Base-by-base conservation (phyloP, 2,329 filamentous ascomycete species). In the Colletotrichum destructivum region DNA sequence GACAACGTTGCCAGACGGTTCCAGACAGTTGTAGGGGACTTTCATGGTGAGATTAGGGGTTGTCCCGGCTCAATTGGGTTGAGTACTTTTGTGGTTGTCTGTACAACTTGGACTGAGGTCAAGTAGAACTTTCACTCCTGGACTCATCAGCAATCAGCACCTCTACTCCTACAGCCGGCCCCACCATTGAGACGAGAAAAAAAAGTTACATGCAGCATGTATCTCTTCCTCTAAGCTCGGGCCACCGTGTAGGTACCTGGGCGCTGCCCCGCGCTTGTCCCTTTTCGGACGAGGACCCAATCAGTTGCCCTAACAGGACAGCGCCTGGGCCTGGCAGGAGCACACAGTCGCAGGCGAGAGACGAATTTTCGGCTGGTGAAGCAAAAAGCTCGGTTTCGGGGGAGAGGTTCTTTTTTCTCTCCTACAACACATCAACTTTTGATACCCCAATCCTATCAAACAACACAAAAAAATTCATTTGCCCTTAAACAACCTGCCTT, bases 401-500 rank as follows among this genome's bases (percentile, higher is more conserved):
- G 7, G 11, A 35, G 23, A 35, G 40, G 7, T 8, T 47, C 15
- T 11, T 16, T 51, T 47, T 66, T 55, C 21, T 56, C 60, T 62
- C 59, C 42, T 47, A 2, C 68, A 66, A 42, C 69, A 66, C 38
- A 66, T 69, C 66, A 69, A 51, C 71, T 73, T 74, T 67, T 62
- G 67, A 67, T 68, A 66, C 66, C 66, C 74, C 75, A 72, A 71
- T 72, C 59, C 67, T 62, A 70, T 63, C 54, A 59, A 74, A 49
- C 72, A 75, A 57, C 62, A 73, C 74, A 54, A 42, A 73, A 56
- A 75, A 77, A 74, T 73, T 77, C 75, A 71, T 83, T 87, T 88
- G 91, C 92, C 95, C 95, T 98, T 95, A 98, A 98, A 98, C 86
- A 97, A 94, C 95, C 95, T 97, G 91, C 93, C 94, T 96, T 96